Conservation (phyloP, 2,329 filamentous ascomycete genomes). For the Stagonosporopsis cucurbitacearum region DNA sequence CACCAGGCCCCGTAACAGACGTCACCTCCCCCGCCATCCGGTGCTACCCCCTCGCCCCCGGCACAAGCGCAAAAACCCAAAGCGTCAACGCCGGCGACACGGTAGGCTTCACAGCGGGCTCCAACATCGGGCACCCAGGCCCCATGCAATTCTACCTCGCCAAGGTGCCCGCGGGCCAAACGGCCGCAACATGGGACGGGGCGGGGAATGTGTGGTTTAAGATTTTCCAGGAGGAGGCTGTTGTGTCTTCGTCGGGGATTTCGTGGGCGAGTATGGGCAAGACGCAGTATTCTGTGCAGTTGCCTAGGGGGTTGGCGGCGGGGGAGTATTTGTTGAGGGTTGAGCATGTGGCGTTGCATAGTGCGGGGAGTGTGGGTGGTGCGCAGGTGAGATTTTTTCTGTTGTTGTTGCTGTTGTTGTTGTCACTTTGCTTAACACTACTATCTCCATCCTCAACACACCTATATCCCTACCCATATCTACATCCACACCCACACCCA, state of each 20-base stretch:
- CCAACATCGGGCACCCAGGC: constrained; percentile 40
- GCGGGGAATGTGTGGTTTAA: constrained; percentile 48
- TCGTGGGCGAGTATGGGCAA: constrained; percentile 2
- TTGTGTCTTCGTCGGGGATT: constrained; percentile 3
- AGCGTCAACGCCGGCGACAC: constrained; percentile 39
- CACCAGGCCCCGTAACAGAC: constrained; percentile 27
- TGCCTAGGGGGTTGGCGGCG: constrained; percentile 50
- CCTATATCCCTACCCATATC: too few species aligned
- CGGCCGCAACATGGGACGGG: constrained; percentile 41
- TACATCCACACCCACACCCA: too few species aligned
- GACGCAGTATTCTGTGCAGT: constrained; percentile 39
- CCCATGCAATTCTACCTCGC: constrained; percentile 49
- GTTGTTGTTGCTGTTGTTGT: too few species aligned
- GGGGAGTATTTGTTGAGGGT: constrained; percentile 56
- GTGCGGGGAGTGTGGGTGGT: constrained; percentile 40
- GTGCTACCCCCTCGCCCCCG: constrained; percentile 38
- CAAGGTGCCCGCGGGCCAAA: constrained; percentile 43
- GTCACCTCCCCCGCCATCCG: constrained; percentile 34
- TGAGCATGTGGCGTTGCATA: constrained; percentile 57
- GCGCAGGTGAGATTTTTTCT: neutral
- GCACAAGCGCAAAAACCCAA: constrained; percentile 24
- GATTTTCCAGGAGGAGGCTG: constrained; percentile 30
- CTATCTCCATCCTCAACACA: too few species aligned
- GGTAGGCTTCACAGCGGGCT: constrained; percentile 40
- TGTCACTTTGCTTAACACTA: too few species aligned